These are phyloP conservation scores for Boletus patriciae DNA, from an alignment of 768 basidiomycete genomes.

Conservation along the genomic window DNA sequence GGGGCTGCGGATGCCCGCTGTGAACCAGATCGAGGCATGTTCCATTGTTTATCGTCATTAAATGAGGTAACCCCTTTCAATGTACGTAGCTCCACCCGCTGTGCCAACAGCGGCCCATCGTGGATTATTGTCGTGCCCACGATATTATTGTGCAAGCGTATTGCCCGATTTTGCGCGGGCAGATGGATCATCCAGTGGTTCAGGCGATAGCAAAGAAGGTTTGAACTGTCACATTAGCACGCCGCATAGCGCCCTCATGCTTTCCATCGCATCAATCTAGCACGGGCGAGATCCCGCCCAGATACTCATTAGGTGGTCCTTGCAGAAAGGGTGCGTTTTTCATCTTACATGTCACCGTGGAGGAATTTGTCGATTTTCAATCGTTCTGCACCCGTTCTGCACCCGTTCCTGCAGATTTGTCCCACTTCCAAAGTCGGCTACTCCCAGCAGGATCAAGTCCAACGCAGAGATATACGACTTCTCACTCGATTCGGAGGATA, in stretches of 20 bases:
- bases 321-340: constrained; percentile 70
- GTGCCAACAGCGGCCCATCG: constrained; percentile 80
- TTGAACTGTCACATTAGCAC: constrained; percentile 9
- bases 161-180: constrained; percentile 68
- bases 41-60: background rate
- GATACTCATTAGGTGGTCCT: constrained; percentile 84
- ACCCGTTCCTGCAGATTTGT: constrained; percentile 52
- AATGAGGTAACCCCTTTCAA: constrained; percentile 6
- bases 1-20: constrained; percentile 62
- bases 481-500: constrained; percentile 61
- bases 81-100: constrained; percentile 66
- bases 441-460: constrained; percentile 63
- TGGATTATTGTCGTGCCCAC: constrained; percentile 65
- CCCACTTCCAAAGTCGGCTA: constrained; percentile 81
- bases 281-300: constrained; percentile 68
- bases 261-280: constrained; percentile 34
- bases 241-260: constrained; percentile 9
- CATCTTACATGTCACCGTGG: background rate
- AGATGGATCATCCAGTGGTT: constrained; percentile 54
- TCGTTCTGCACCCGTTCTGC: background rate
- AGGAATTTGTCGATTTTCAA: background rate
- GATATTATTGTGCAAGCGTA: constrained; percentile 71
- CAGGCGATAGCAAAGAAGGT: constrained; percentile 61
- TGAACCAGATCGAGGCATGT: constrained; percentile 81
- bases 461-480: constrained; percentile 81